Conservation (phyloP, 495 filamentous ascomycete species). For the Rostrohypoxylon terebratum region DNA sequence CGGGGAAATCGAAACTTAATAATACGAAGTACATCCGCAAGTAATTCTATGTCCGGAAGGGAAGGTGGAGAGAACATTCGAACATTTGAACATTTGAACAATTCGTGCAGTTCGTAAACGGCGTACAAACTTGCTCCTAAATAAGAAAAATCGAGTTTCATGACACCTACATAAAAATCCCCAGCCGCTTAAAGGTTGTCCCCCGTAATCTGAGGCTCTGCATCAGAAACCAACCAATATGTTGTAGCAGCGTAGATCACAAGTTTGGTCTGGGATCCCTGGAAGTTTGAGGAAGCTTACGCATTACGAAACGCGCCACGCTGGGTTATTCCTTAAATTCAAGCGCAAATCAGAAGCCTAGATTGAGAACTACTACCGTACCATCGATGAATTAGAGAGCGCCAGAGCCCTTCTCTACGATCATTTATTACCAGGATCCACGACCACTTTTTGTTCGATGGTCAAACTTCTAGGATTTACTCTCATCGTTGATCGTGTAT, state of each 20-base stretch:
- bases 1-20: background rate
- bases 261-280: conserved; percentile 36
- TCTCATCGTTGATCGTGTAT: background rate
- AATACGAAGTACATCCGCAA: background rate
- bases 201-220: conserved; percentile 46
- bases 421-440: background rate
- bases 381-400: background rate
- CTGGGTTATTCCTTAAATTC: conserved; percentile 5
- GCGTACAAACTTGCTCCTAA: background rate
- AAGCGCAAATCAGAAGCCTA: conserved; percentile 31
- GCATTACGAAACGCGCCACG: conserved; percentile 29
- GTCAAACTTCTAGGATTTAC: conserved; percentile 1
- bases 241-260: conserved; percentile 34
- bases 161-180: background rate
- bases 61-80: background rate
- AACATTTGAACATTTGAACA: background rate
- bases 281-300: conserved; percentile 41
- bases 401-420: background rate
- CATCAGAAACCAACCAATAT: conserved; percentile 30
- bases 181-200: conserved; percentile 28
- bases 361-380: background rate
- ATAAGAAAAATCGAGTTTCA: conserved; percentile 16
- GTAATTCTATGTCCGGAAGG: background rate
- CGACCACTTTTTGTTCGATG: background rate
- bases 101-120: background rate